Evolutionary conservation across 2,329 filamentous ascomycete genomes (phyloP).

Genomic region (Fusarium cicatricum): DNA sequence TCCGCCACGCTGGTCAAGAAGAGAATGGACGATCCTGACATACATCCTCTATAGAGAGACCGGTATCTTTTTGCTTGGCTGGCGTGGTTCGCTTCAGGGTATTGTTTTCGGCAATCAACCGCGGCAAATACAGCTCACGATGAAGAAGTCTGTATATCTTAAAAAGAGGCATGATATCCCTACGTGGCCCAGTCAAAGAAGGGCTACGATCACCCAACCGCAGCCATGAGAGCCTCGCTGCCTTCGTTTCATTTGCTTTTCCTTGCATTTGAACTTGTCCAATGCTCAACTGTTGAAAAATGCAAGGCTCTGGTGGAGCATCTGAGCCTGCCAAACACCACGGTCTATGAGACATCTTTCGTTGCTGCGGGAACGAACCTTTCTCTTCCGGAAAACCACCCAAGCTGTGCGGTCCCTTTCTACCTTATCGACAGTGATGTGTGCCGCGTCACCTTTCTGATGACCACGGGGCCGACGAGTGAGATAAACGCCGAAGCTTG

Average conservation of each 20-base stretch:
- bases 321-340: not conserved
- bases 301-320: not conserved
- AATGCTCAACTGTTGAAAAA: not conserved
- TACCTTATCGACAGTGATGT: not conserved
- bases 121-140: not conserved
- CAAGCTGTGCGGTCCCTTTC: not conserved
- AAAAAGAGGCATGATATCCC: not conserved
- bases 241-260: not conserved
- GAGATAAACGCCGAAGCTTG: not conserved
- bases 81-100: no score
- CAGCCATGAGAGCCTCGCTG: not conserved
- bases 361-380: slow-evolving; percentile 1
- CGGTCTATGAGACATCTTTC: slow-evolving; percentile 34
- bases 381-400: not conserved
- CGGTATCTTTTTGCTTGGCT: no score
- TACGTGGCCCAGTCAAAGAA: not conserved
- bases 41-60: no score
- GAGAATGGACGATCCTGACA: no score
- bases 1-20: no score
- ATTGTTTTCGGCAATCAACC: not conserved
- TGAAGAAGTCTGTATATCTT: not conserved
- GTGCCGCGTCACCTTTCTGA: not conserved
- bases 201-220: not conserved
- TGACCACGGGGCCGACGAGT: not conserved
- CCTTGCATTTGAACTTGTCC: not conserved